Base-by-base conservation (phyloP, 176 grass and related monocot genomes). In the Coix lacrymajobi region DNA sequence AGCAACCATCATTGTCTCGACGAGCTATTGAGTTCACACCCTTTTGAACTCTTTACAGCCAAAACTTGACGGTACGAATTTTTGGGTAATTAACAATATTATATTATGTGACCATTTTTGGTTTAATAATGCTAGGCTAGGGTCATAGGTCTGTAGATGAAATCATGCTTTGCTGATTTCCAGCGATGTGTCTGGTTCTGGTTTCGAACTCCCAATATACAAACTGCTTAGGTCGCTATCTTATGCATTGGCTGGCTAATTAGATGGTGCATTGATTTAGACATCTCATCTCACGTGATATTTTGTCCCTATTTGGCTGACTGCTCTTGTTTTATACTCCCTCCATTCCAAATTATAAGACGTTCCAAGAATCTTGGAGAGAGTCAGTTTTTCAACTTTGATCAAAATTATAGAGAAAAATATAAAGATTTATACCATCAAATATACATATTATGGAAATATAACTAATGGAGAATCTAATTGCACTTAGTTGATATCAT, bases 191-290 rank as follows among this genome's bases (percentile, higher is more conserved):
- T 34, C 20, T 45, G 37, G 40, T 78, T 69, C 8, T 73, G 28
- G 70, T 31, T 73, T 43, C 16, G 25, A 73, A 73, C 43, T 49
- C 49, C 16, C 70, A 31, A 49, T 49, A 48, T 73, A 73, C 17
- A 29, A 66, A 71, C 24, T 71, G 39, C 69, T 71, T 45, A 29
- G 3, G 38, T 71, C 69, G 24, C 69, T 45, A 29, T 74, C 81
- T 22, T 24, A 77, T 62, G 20, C 64, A 60, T 46, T 73, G 43
- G 58, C 57, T 73, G 43, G 58, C 57, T 7, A 73, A 52, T 62
- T 63, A 86, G 54, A 73, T 73, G 57, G 62, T 65, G 41, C n/a
- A 39, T 31, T 54, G 66, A 86, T 79, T 73, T 86, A 20, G 77
- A 64, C 76, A 34, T 54, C 16, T 36, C 24, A 84, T 72, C 41